Evolutionary conservation across 1,139 yeast genomes (phyloP), one percentile per base, ranked within the genome.

Genomic region (Debaryomyces sp.): DNA sequence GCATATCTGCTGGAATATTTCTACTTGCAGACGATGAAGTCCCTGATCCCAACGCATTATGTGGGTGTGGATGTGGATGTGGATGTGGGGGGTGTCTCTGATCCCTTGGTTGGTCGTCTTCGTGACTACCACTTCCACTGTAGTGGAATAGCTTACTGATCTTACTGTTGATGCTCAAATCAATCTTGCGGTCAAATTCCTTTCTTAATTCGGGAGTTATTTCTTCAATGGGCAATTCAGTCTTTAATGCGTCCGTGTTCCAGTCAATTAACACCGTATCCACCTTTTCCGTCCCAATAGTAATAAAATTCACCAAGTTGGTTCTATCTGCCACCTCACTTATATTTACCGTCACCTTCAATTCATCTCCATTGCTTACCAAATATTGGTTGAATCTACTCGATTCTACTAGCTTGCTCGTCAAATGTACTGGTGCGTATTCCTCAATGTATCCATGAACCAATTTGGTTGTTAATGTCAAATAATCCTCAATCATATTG

Each of bases 1-100:
- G 86, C 64, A 77, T 77, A 53, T 75, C 81, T 21, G 62, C 81
- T 21, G 62, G 46, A 6, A 43, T 36, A 36, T 12, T 27, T 27
- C 35, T 29, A n/a, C 56, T 23, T n/a, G 15, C 18, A 26, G n/a
- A 17, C 6, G 24, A 9, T 6, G 42, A 26, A 10, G 27, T 18
- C 26, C 9, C 36, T 29, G 43, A 8, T 3, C 27, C 24, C 32
- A 39, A 17, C 10, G 42, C 35, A 39, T 26, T 24, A 39, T 39
- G 30, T 9, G 35, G 35, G 24, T 29, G 35, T 17, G 30, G 30
- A n/a, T n/a, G n/a, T n/a, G n/a, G n/a, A 15, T 26, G 29, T 4
- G 29, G 29, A 5, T 29, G 42, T 38, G 29, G 30, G 37, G 26
- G 39, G n/a, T 30, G 36, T 15, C 24, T 24, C 21, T 6, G 10